These are phyloP conservation scores for Ogataea naganishii DNA, from an alignment of 805 yeast species.

Conservation along the genomic window DNA sequence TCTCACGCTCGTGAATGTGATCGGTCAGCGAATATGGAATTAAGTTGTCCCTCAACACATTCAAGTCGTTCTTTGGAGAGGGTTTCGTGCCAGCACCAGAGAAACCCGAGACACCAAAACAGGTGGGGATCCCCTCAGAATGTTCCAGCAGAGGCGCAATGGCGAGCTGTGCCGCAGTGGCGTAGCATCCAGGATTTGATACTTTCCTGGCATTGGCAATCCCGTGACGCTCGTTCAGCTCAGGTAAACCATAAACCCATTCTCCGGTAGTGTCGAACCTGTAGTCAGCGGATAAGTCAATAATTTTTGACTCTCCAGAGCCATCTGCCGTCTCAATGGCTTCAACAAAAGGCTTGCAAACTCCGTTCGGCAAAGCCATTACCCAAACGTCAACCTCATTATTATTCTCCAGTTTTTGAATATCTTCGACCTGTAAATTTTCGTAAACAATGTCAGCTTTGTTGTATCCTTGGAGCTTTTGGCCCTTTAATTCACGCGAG, in stretches of 20 bases:
- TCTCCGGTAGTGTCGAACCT: conserved; percentile 82
- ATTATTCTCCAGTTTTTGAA: conserved; percentile 64
- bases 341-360: conserved; percentile 80
- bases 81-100: conserved; percentile 99
- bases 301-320: conserved; percentile 64
- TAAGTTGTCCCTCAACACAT: conserved; percentile 67
- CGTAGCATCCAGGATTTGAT: conserved; percentile 97
- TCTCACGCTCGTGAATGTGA: conserved; percentile 94
- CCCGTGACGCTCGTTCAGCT: conserved; percentile 58
- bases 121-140: conserved; percentile 64
- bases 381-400: conserved; percentile 93
- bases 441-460: conserved; percentile 75
- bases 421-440: conserved; percentile 82
- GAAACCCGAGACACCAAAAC: conserved; percentile 96
- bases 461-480: conserved; percentile 78
- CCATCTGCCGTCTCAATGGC: conserved; percentile 58
- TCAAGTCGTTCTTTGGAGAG: conserved; percentile 85
- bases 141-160: conserved; percentile 76
- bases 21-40: conserved; percentile 95
- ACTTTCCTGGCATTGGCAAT: conserved; percentile 72
- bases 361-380: conserved; percentile 98
- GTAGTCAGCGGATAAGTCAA: conserved; percentile 93
- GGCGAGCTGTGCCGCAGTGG: conserved; percentile 95
- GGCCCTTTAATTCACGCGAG: conserved; percentile 88
- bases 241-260: conserved; percentile 96